Evolutionary conservation across 257 asterid species (phyloP).

Genomic region (Fraxinus cuspidata): DNA sequence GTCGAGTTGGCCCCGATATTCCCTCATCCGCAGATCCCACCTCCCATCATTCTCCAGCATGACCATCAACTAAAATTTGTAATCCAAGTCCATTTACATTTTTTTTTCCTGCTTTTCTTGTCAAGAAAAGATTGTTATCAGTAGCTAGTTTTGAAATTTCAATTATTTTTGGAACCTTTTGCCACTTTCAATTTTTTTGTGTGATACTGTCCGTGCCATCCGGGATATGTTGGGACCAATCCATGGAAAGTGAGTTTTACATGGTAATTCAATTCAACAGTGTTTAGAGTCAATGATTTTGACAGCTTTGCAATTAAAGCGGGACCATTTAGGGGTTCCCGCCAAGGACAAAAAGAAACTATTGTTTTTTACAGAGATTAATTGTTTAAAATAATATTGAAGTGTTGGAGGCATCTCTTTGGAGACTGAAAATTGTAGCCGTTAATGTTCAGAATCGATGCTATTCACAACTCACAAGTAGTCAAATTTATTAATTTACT

Average conservation of each 20-base stretch:
- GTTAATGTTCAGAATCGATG: too few species aligned
- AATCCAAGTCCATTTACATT: slow-evolving; percentile 26
- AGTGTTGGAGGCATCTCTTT: slow-evolving; percentile 17
- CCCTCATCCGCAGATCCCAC: slow-evolving; percentile 68
- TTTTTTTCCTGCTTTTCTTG: slow-evolving; percentile 1
- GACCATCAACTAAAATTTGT: slow-evolving; percentile 19
- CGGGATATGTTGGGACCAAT: slow-evolving; percentile 22
- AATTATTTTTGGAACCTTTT: slow-evolving; percentile 3
- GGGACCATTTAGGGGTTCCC: slow-evolving; percentile 23
- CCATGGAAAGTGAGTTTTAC: background rate
- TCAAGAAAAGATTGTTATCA: slow-evolving; percentile 12
- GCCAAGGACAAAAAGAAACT: slow-evolving; percentile 17
- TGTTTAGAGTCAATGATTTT: slow-evolving; percentile 30
- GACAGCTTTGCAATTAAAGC: slow-evolving; percentile 25
- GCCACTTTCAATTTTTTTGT: background rate
- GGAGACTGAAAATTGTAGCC: too few species aligned
- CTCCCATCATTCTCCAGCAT: slow-evolving; percentile 61
- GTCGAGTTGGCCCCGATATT: slow-evolving; percentile 68
- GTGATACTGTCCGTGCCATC: slow-evolving; percentile 25
- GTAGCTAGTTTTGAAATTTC: slow-evolving; percentile 15
- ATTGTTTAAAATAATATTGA: slow-evolving; percentile 10
- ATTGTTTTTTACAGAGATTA: background rate
- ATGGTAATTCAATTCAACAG: background rate
- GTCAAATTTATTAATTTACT: too few species aligned
- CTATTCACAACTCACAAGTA: too few species aligned